Evolutionary conservation across 192 early-diverging fungal species (phyloP).

Genomic region (Backusella morwellensis): DNA sequence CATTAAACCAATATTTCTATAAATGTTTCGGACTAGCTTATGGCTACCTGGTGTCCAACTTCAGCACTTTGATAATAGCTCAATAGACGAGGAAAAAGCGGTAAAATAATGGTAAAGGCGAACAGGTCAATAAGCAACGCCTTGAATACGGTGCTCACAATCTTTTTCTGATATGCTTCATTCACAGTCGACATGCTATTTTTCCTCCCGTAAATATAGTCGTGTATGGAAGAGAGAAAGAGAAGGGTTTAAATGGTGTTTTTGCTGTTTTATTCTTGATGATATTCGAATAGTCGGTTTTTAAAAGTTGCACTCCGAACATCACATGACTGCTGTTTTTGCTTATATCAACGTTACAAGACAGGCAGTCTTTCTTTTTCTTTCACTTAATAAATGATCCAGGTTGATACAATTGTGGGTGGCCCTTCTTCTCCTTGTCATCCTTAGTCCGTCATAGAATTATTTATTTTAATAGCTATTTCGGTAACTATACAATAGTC

Average conservation of each 20-base stretch:
- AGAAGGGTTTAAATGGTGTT: neutral
- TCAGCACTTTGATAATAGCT: constrained; percentile 80
- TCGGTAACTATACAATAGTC: neutral
- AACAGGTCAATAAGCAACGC: constrained; percentile 94
- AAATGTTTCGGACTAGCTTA: no score
- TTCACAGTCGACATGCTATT: neutral
- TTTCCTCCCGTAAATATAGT: neutral
- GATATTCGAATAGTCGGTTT: neutral
- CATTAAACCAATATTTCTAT: neutral
- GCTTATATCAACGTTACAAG: neutral
- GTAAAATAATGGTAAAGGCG: constrained; percentile 96
- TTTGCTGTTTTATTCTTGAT: neutral
- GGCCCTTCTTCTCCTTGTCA: neutral
- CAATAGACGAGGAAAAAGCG: constrained; percentile 88
- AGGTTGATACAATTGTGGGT: neutral
- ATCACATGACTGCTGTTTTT: neutral
- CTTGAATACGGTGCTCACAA: constrained; percentile 67
- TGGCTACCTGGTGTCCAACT: constrained; percentile 35
- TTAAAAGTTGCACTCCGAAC: neutral
- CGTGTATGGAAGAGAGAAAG: neutral
- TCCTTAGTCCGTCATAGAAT: neutral
- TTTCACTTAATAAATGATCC: constrained; percentile 20
- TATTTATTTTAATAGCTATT: neutral
- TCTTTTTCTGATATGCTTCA: neutral
- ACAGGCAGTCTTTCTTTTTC: neutral